phyloP scores from a whole-genome alignment of 306 rosid species.

The Vachellia pachyceras region DNA sequence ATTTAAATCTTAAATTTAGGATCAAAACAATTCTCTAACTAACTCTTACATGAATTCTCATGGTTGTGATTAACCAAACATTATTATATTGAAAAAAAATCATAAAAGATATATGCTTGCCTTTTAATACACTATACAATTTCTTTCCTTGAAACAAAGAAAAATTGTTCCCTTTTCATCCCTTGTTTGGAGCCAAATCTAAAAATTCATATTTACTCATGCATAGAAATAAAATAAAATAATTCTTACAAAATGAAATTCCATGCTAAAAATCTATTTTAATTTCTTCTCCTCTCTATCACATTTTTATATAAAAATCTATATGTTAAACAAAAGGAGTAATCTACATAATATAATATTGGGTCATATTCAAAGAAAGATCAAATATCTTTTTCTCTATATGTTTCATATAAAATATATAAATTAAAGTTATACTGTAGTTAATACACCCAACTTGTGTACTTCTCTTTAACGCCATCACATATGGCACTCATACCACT shows the following conservation, averaged over 20 bases:
- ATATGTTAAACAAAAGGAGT: background rate
- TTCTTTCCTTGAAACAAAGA: background rate
- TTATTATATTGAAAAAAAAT: background rate
- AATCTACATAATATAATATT: background rate
- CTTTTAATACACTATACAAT: background rate
- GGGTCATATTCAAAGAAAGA: conserved; percentile 39
- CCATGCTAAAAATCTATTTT: background rate
- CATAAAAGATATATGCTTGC: background rate
- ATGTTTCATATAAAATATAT: background rate
- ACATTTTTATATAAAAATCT: background rate
- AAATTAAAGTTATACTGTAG: background rate
- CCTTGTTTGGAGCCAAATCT: too few relatives aligned
- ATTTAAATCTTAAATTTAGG: too few relatives aligned
- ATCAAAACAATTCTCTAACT: too few relatives aligned
- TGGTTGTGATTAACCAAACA: background rate
- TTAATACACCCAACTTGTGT: conserved; percentile 12
- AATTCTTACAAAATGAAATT: background rate
- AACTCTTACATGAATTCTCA: too few relatives aligned
- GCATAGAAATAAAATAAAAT: background rate
- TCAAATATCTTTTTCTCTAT: conserved; percentile 38
- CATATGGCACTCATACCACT: background rate
- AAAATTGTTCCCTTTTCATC: too few relatives aligned
- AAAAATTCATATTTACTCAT: background rate
- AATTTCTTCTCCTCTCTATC: background rate
- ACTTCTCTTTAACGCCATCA: conserved; percentile 40